phyloP scores from a whole-genome alignment of 441 rosid species.

The Bruguiera hainesii region DNA sequence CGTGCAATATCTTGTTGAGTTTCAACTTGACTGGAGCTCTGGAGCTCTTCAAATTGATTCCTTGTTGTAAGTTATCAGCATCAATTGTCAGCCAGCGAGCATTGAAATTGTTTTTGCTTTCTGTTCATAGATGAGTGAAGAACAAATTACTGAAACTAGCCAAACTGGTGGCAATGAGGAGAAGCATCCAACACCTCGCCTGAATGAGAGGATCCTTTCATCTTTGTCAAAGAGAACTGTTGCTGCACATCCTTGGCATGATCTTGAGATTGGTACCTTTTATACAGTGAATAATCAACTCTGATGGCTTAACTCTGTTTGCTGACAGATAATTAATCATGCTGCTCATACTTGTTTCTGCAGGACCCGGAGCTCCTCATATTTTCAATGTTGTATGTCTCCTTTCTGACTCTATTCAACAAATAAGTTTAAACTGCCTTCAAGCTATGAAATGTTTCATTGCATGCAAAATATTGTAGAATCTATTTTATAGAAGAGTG shows the following conservation, averaged over 20 bases:
- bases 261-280: constrained; percentile 84
- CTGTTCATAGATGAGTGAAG: constrained; percentile 54
- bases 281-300: not conserved
- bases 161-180: constrained; percentile 22
- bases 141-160: not conserved
- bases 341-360: constrained; percentile 19
- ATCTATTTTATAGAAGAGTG: not conserved
- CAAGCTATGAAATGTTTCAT: too few relatives aligned
- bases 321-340: constrained; percentile 11
- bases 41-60: not conserved
- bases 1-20: not conserved
- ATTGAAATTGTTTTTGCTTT: constrained; percentile 17
- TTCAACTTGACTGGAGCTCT: not conserved
- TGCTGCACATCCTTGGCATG: constrained; percentile 99
- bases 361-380: constrained; percentile 93
- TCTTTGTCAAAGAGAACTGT: constrained; percentile 88
- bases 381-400: constrained; percentile 78
- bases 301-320: not conserved
- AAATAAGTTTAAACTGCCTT: constrained; percentile 1
- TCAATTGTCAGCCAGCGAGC: not conserved
- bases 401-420: constrained; percentile 6
- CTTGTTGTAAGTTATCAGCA: not conserved
- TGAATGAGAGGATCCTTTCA: constrained; percentile 97
- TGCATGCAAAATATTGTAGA: too few relatives aligned
- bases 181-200: constrained; percentile 44